Evolutionary conservation across 1,139 yeast genomes (phyloP), one percentile per base, ranked within the genome.

Genomic region (Sporopachydermia cereana): DNA sequence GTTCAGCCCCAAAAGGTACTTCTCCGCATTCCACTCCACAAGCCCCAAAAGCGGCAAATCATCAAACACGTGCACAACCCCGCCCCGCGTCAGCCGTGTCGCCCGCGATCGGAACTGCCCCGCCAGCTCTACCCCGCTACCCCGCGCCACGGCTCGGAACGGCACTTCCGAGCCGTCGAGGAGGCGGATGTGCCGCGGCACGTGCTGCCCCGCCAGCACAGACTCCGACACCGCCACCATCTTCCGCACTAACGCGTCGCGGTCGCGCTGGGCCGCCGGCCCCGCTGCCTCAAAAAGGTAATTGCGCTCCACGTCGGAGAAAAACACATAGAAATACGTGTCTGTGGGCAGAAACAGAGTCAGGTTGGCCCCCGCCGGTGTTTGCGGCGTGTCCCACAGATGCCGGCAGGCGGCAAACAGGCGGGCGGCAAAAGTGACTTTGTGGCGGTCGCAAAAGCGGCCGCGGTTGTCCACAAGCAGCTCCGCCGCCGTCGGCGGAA

Each of bases 1-100:
- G 48, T 77, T 79, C 48, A 88, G 62, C 0, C 95, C 96, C 53
- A 74, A 71, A 5, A 89, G 64, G 45, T 84, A 77, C 57, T 82
- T 86, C 51, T 82, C 71, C 0, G 89, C 83, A n/a, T 78, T 77
- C 62, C 84, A 76, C 0, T 63, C 60, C 4, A 67, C 44, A 2
- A 55, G 44, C 1, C 47, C 45, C 24, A 47, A 24, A 14, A 69
- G 57, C 12, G 67, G 52, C 1, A 63, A 41, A 20, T 62, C 53
- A 22, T 65, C 59, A 53, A 82, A 79, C 2, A 76, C 57, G 57
- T 88, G 91, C 0, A 81, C 57, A 0, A 83, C 59, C 0, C 88
- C 91, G 58, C 80, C 76, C 1, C 77, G 62, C 3, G 77, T 64
- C 0, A 79, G 57, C 16, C 79, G 74, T 2, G 73, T 54, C 1